Evolutionary conservation across 2,329 filamentous ascomycete species (phyloP).

Genomic region (Xylariaceae sp.): DNA sequence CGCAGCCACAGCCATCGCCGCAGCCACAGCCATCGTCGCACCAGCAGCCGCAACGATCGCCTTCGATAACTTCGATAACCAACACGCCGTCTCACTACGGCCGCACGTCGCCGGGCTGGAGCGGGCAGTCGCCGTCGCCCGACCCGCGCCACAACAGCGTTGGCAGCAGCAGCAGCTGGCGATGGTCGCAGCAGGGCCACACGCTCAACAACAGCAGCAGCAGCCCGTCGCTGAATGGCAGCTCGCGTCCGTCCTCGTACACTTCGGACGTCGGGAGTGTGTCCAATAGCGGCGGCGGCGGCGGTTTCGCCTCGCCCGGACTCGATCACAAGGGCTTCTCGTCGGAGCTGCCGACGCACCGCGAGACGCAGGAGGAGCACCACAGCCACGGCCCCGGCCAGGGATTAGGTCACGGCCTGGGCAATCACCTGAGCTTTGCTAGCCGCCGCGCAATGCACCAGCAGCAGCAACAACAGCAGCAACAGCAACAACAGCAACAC

Average conservation of each 20-base stretch:
- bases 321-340: slow-evolving; percentile 34
- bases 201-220: no score
- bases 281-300: no score
- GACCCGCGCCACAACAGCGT: no score
- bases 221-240: slow-evolving; percentile 19
- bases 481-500: not conserved
- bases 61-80: no score
- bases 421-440: no score
- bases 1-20: no score
- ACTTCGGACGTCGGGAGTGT: slow-evolving; percentile 22
- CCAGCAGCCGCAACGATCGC: slow-evolving; percentile 24
- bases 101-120: slow-evolving; percentile 22
- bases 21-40: slow-evolving; percentile 24
- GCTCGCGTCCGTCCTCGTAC: slow-evolving; percentile 29
- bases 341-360: slow-evolving; percentile 38
- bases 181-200: slow-evolving; percentile 37
- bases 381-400: not conserved
- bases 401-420: not conserved
- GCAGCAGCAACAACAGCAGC: not conserved
- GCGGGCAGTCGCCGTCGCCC: slow-evolving; percentile 17
- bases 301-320: slow-evolving; percentile 29
- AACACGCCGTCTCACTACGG: slow-evolving; percentile 14
- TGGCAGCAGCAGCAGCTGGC: slow-evolving; percentile 19
- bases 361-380: slow-evolving; percentile 40
- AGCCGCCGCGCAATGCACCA: not conserved